Evolutionary conservation across 2,329 filamentous ascomycete species (phyloP).

Genomic region (Zymoseptoria ardabiliae): DNA sequence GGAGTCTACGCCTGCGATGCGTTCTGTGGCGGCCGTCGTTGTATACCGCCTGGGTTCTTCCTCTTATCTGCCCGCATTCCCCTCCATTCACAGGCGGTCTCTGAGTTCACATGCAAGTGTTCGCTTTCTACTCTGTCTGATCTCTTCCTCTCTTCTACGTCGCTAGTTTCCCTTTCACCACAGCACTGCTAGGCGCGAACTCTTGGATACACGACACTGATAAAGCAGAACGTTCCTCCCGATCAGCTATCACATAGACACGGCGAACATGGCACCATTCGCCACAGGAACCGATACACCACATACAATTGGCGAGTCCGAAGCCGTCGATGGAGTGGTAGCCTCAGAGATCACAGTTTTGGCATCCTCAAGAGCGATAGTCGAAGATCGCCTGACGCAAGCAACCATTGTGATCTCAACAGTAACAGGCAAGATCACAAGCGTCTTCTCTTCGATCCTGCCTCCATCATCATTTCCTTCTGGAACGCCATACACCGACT

Average conservation of each 20-base stretch:
- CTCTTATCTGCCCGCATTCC: conserved; percentile 10
- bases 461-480: conserved; percentile 66
- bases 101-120: conserved; percentile 4
- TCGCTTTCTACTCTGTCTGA: background rate
- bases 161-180: background rate
- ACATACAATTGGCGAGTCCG: conserved; percentile 13
- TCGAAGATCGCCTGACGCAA: conserved; percentile 68
- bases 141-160: background rate
- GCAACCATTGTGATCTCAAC: conserved; percentile 77
- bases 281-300: conserved; percentile 24
- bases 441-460: conserved; percentile 66
- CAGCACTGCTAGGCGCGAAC: background rate
- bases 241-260: background rate
- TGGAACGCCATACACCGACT: conserved; percentile 68
- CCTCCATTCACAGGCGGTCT: conserved; percentile 3
- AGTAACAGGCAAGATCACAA: conserved; percentile 73
- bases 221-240: background rate
- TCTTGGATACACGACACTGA: background rate
- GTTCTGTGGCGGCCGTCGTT: background rate
- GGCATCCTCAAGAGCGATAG: conserved; percentile 73
- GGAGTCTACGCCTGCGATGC: background rate
- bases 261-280: conserved; percentile 23
- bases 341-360: conserved; percentile 57
- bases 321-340: conserved; percentile 12
- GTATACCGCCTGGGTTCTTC: background rate